Evolutionary conservation across 441 rosid species (phyloP), one percentile per base, ranked within the genome.

Genomic region (Dalechampia spathulata): DNA sequence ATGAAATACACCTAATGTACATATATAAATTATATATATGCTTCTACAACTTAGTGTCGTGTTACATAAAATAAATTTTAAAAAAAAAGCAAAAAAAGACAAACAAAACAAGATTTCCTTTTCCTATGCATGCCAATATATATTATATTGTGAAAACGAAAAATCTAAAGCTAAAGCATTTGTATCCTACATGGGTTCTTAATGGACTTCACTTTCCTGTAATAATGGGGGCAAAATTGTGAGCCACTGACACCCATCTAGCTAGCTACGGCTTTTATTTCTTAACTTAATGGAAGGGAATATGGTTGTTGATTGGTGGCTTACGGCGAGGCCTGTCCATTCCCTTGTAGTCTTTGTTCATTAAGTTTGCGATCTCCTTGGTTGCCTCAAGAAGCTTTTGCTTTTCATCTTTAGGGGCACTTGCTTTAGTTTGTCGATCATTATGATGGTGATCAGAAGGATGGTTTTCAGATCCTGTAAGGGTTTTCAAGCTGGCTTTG

Each of bases 301-400:
- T 58, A 49, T 65, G 55, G 49, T 81, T 81, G 71, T 81, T 70
- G 67, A 81, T 68, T 9, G 87, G 87, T 21, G 87, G 87, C 66
- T 71, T 78, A 49, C 77, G 74, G 38, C 68, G 60, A 26, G 78
- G 75, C 67, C 52, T 61, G 14, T 43, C 52, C 47, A 49, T 55
- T 25, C 73, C 79, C 12, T 0, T 39, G 68, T 81, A 81, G 58
- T 81, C 87, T 52, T 59, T 71, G 45, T 70, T 43, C 75, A 78
- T 70, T 40, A 81, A 41, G 63, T 52, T 72, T n/a, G 52, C 75
- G 5, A 81, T 58, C 64, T 72, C 76, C 61, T 54, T 64, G 1
- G 78, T 62, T 49, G 60, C 81, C 47, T 64, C 65, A 1, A 66
- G 42, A 30, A 72, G 66, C 53, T 55, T 71, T 58, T 72, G 55